phyloP scores from a whole-genome alignment of 83 land plant genomes.

The Picea mariana region DNA sequence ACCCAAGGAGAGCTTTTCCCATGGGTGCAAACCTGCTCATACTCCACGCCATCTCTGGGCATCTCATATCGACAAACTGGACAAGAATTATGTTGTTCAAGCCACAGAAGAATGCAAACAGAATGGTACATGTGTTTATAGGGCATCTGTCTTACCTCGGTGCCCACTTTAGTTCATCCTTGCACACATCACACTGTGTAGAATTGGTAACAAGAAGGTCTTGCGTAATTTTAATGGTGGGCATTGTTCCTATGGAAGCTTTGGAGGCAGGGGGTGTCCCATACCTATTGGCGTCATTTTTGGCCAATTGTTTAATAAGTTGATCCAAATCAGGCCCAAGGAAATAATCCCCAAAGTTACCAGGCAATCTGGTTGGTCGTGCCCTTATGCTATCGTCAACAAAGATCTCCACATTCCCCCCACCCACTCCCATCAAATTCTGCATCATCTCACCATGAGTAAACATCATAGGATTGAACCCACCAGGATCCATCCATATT shows the following conservation, averaged over 20 bases:
- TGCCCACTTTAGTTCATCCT: too few species aligned
- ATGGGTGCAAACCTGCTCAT: too few species aligned
- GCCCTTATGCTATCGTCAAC: conserved; percentile 50
- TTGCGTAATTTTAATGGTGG: conserved; percentile 36
- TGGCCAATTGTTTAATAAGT: conserved; percentile 53
- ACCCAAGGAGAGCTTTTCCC: too few species aligned
- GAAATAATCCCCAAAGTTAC: conserved; percentile 28
- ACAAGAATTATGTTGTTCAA: conserved; percentile 2
- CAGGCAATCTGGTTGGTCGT: conserved; percentile 44
- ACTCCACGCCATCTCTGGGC: conserved; percentile 33
- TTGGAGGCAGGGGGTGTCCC: conserved; percentile 64
- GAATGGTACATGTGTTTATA: conserved; percentile 75
- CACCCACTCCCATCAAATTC: neutral
- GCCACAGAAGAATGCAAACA: conserved; percentile 67
- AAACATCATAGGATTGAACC: conserved; percentile 16
- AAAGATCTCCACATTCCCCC: conserved; percentile 38
- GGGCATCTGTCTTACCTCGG: too few species aligned
- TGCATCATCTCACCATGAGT: neutral
- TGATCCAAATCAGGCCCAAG: conserved; percentile 49
- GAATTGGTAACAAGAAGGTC: conserved; percentile 36
- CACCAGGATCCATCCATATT: conserved; percentile 4
- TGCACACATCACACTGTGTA: too few species aligned
- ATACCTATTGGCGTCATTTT: conserved; percentile 52
- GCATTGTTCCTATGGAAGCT: conserved; percentile 55
- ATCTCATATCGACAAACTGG: conserved; percentile 64